Percentiles rank a stretch among this genome's conserved stretches.
phyloP scores from a whole-genome alignment of 768 basidiomycete genomes.

The Pisolithus orientalis region DNA sequence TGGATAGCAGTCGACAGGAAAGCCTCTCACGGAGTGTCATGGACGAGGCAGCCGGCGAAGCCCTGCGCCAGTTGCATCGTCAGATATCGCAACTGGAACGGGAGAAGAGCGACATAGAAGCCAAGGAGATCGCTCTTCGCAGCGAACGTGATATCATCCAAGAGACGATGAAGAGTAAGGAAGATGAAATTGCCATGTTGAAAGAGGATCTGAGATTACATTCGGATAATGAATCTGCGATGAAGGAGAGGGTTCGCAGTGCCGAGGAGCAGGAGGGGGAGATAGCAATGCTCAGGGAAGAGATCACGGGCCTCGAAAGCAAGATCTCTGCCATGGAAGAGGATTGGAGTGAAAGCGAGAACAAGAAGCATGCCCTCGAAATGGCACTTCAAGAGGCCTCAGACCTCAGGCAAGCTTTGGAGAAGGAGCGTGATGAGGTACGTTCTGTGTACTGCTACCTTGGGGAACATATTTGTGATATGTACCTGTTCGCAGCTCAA shows the following conservation, averaged over 20 bases:
- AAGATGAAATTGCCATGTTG: slow-evolving; percentile 24
- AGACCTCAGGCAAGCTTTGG: slow-evolving; percentile 45
- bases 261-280: slow-evolving; percentile 58
- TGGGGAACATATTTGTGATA: background rate
- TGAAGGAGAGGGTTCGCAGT: slow-evolving; percentile 47
- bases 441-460: slow-evolving; percentile 7
- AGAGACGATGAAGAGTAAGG: slow-evolving; percentile 9
- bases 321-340: slow-evolving; percentile 42
- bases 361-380: slow-evolving; percentile 50
- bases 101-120: slow-evolving; percentile 48
- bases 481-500: slow-evolving; percentile 30
- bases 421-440: slow-evolving; percentile 54
- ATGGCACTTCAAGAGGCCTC: slow-evolving; percentile 47
- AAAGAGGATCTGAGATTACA: slow-evolving; percentile 39
- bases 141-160: slow-evolving; percentile 39
- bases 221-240: slow-evolving; percentile 48
- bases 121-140: slow-evolving; percentile 35
- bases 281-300: slow-evolving; percentile 27
- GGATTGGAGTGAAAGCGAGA: slow-evolving; percentile 53
- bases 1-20: slow-evolving; percentile 77
- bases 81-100: slow-evolving; percentile 73
- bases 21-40: slow-evolving; percentile 79
- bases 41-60: slow-evolving; percentile 75
- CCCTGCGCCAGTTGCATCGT: slow-evolving; percentile 70
- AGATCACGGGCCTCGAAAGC: slow-evolving; percentile 35